A percentile compares a stretch with the other conserved stretches of the same genome.
phyloP scores from a whole-genome alignment of 164 flowering plant species.

The Stephania cephalantha region DNA sequence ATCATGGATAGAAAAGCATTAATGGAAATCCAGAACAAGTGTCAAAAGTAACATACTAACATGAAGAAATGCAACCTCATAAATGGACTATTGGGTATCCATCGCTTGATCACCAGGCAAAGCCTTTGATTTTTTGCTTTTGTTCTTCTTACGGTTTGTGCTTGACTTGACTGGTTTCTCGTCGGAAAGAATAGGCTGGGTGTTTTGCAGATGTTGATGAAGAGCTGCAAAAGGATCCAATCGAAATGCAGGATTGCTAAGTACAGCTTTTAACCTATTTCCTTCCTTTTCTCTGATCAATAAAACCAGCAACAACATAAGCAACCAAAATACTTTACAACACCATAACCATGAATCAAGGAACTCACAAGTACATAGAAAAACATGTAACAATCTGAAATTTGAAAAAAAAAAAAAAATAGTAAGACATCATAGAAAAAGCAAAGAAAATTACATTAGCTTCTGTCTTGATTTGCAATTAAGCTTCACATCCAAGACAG shows the following conservation, averaged over 20 bases:
- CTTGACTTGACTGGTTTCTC: slow-evolving; percentile 27
- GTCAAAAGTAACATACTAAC: not conserved
- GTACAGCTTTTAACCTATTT: slow-evolving; percentile 40
- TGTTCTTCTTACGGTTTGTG: slow-evolving; percentile 33
- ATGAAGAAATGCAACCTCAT: not conserved
- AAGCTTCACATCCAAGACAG: slow-evolving; percentile 29
- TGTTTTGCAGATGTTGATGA: slow-evolving; percentile 52
- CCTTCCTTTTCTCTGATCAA: slow-evolving; percentile 54
- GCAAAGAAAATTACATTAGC: slow-evolving; percentile 35
- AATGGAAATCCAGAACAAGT: not conserved
- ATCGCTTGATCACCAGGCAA: slow-evolving; percentile 36
- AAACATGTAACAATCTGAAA: not conserved
- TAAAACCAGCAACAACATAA: slow-evolving; percentile 2
- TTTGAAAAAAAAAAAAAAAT: not conserved
- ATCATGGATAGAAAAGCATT: too few relatives aligned
- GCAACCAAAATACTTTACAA: not conserved
- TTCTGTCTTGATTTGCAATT: slow-evolving; percentile 50
- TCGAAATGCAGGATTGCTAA: slow-evolving; percentile 46
- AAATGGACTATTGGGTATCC: slow-evolving; percentile 36
- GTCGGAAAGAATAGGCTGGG: slow-evolving; percentile 40
- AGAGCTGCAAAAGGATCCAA: slow-evolving; percentile 58
- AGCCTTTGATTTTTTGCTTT: slow-evolving; percentile 33
- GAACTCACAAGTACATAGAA: not conserved
- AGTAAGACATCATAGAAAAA: slow-evolving; percentile 9
- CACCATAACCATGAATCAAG: not conserved